These are phyloP conservation scores for Peronospora destructor DNA, from an alignment of 352 stramenopile species.

Conservation along the genomic window DNA sequence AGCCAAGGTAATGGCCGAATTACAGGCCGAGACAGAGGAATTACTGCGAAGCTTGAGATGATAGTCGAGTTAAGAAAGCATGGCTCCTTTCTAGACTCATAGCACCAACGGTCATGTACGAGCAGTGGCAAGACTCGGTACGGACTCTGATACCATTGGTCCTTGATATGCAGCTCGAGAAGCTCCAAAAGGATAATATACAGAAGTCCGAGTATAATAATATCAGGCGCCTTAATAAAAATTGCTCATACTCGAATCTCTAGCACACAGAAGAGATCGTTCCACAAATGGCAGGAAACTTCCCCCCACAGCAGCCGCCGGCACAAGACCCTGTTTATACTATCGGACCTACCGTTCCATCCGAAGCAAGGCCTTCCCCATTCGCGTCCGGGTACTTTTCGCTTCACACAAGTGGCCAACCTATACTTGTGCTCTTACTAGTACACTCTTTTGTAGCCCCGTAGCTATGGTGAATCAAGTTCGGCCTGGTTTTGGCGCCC, in stretches of 20 bases:
- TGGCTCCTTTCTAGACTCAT: too few species aligned
- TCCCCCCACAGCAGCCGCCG: slow-evolving; percentile 13
- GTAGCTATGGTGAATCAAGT: slow-evolving; percentile 38
- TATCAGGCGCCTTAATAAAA: background rate
- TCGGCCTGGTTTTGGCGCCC: slow-evolving; percentile 19
- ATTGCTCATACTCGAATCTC: background rate
- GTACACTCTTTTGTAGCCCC: slow-evolving; percentile 13
- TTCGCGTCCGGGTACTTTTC: slow-evolving; percentile 24
- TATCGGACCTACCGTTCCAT: slow-evolving; percentile 1
- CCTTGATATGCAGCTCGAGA: too few species aligned
- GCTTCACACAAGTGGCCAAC: background rate
- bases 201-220: too few species aligned
- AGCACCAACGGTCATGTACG: too few species aligned
- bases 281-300: slow-evolving; percentile 11
- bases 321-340: slow-evolving; percentile 4
- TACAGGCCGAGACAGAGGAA: too few species aligned
- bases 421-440: slow-evolving; percentile 1
- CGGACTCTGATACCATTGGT: too few species aligned
- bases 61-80: too few species aligned
- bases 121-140: too few species aligned
- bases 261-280: background rate
- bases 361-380: slow-evolving; percentile 14
- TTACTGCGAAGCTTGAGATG: too few species aligned
- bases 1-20: too few species aligned
- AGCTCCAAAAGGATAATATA: too few species aligned